Evolutionary conservation across 2,329 filamentous ascomycete genomes (phyloP).

Genomic region (Sporothrix sp.): DNA sequence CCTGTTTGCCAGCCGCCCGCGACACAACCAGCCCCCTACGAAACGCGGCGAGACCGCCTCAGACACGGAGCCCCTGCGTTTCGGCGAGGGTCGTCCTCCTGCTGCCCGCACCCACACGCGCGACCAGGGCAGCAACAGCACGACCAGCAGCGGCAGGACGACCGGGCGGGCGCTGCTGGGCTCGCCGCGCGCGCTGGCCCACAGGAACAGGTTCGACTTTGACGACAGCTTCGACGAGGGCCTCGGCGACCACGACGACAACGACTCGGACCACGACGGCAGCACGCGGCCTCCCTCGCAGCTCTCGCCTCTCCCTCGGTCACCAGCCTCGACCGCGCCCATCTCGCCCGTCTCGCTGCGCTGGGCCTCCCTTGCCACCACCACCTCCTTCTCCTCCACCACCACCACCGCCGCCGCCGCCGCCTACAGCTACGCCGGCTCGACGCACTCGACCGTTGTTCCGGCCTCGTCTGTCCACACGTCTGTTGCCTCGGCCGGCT

Average conservation of each 20-base stretch:
- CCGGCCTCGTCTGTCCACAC: conserved; percentile 8
- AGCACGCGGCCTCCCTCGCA: not conserved
- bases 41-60: conserved; percentile 22
- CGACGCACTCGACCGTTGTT: conserved; percentile 9
- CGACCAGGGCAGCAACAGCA: conserved; percentile 6
- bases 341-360: conserved; percentile 31
- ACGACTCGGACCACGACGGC: conserved; percentile 6
- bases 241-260: conserved; percentile 4
- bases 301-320: conserved; percentile 21
- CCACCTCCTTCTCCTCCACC: too few relatives aligned
- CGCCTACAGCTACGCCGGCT: conserved; percentile 21
- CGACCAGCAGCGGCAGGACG: not conserved
- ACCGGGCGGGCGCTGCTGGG: conserved; percentile 3
- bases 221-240: conserved; percentile 14
- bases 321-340: too few relatives aligned
- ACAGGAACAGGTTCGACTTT: conserved; percentile 10
- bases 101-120: conserved; percentile 3
- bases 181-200: conserved; percentile 5
- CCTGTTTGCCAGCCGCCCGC: conserved; percentile 21
- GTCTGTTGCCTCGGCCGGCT: conserved; percentile 10
- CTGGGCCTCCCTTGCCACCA: conserved; percentile 36
- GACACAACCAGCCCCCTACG: conserved; percentile 22
- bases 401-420: too few relatives aligned
- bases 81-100: conserved; percentile 6
- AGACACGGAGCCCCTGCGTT: conserved; percentile 16